Percentiles rank a stretch among this genome's conserved stretches.
Conservation (phyloP, 306 rosid species). For the Cucurbita maxima region DNA sequence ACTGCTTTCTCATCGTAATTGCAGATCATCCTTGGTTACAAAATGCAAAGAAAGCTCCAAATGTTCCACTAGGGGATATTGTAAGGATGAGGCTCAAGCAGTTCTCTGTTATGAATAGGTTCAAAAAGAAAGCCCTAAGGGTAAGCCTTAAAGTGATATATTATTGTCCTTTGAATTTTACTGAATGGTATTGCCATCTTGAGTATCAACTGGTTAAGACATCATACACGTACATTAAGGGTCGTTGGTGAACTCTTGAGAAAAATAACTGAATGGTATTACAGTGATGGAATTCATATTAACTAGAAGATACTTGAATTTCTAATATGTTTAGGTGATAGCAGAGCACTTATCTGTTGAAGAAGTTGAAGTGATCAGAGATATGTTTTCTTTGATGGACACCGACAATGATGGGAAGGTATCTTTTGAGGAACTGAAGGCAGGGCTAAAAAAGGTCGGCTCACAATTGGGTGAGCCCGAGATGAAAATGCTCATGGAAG, state of each 20-base stretch:
- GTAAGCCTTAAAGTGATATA: constrained; percentile 38
- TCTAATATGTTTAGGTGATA: constrained; percentile 53
- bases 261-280: not conserved
- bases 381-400: constrained; percentile 95
- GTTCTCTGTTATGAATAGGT: constrained; percentile 94
- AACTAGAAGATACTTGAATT: constrained; percentile 2
- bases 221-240: not conserved
- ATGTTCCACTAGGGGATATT: constrained; percentile 91
- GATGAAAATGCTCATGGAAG: constrained; percentile 98
- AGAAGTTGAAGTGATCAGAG: constrained; percentile 95
- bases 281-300: not conserved
- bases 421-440: constrained; percentile 74
- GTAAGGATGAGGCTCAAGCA: constrained; percentile 93
- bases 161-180: constrained; percentile 2
- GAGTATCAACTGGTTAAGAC: not conserved
- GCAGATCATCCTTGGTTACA: constrained; percentile 97
- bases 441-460: constrained; percentile 85
- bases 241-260: not conserved
- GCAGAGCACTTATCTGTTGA: constrained; percentile 91
- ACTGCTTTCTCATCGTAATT: constrained; percentile 10
- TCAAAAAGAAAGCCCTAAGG: constrained; percentile 92
- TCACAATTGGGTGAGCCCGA: constrained; percentile 96
- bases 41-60: constrained; percentile 87
- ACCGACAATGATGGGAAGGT: constrained; percentile 82
- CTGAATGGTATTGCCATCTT: not conserved